phyloP scores from a whole-genome alignment of 2,329 filamentous ascomycete species.

The Claviceps capensis region DNA sequence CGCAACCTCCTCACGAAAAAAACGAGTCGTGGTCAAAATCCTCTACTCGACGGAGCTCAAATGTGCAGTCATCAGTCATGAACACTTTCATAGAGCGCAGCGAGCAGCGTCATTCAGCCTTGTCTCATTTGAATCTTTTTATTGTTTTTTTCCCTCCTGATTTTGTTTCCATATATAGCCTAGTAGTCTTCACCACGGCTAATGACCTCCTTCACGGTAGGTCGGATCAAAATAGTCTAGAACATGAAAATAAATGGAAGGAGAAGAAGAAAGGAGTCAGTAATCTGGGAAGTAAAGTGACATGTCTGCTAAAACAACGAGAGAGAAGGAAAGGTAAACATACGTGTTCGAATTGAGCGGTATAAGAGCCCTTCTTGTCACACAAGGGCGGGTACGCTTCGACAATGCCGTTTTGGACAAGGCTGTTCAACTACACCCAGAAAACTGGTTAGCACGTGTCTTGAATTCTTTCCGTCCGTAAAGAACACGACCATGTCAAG shows the following conservation, averaged over 20 bases:
- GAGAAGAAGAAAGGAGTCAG: conserved; percentile 4
- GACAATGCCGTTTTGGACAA: conserved; percentile 72
- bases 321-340: conserved; percentile 26
- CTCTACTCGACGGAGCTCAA: too few relatives aligned
- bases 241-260: background rate
- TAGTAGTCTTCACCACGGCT: conserved; percentile 79
- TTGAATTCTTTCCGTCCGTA: background rate
- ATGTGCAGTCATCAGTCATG: too few relatives aligned
- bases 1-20: too few relatives aligned
- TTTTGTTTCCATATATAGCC: background rate
- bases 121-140: background rate
- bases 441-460: background rate
- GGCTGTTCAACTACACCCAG: conserved; percentile 56
- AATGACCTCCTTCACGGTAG: conserved; percentile 76
- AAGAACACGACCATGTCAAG: too few relatives aligned
- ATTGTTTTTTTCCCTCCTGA: background rate
- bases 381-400: conserved; percentile 81
- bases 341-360: conserved; percentile 89
- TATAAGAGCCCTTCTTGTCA: conserved; percentile 89
- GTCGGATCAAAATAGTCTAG: conserved; percentile 63
- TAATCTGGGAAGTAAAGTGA: background rate
- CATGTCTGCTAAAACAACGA: too few relatives aligned
- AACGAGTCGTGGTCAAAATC: too few relatives aligned
- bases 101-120: too few relatives aligned
- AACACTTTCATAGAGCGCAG: too few relatives aligned